Evolutionary conservation across 371 early-diverging fungal genomes (phyloP).

Genomic region (Umbelopsis sp.): DNA sequence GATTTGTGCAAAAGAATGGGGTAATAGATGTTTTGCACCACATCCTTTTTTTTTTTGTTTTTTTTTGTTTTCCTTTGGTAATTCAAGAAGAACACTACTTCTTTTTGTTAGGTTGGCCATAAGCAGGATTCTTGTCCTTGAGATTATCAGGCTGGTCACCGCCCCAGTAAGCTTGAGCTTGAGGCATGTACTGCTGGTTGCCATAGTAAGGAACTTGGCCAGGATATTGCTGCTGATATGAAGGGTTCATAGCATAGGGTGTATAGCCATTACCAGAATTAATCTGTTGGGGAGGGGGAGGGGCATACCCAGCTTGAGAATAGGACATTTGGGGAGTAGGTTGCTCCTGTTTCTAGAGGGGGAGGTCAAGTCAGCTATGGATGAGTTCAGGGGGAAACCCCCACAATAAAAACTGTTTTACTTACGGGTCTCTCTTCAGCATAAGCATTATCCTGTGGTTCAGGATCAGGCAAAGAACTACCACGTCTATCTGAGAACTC

Average conservation of each 20-base stretch:
- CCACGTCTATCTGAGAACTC: conserved; percentile 10
- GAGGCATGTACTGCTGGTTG: conserved; percentile 10
- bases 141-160: conserved; percentile 14
- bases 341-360: conserved; percentile 9
- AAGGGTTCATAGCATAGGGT: conserved; percentile 15
- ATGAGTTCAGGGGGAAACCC: too few relatives aligned
- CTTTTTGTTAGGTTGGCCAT: conserved; percentile 14
- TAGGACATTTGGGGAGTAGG: conserved; percentile 9
- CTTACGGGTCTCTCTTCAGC: conserved; percentile 3
- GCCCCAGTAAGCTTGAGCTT: conserved; percentile 15
- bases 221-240: conserved; percentile 16
- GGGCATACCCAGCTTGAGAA: conserved; percentile 11
- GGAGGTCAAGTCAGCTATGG: neutral
- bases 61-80: neutral
- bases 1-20: neutral
- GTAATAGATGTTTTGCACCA: neutral
- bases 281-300: conserved; percentile 9
- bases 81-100: neutral
- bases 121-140: conserved; percentile 16
- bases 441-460: conserved; percentile 5
- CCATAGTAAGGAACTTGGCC: conserved; percentile 13
- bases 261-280: conserved; percentile 12
- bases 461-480: conserved; percentile 8
- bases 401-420: too few relatives aligned
- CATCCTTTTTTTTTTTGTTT: too few relatives aligned